phyloP scores from a whole-genome alignment of 2,329 filamentous ascomycete species.

The Dothistroma pini region DNA sequence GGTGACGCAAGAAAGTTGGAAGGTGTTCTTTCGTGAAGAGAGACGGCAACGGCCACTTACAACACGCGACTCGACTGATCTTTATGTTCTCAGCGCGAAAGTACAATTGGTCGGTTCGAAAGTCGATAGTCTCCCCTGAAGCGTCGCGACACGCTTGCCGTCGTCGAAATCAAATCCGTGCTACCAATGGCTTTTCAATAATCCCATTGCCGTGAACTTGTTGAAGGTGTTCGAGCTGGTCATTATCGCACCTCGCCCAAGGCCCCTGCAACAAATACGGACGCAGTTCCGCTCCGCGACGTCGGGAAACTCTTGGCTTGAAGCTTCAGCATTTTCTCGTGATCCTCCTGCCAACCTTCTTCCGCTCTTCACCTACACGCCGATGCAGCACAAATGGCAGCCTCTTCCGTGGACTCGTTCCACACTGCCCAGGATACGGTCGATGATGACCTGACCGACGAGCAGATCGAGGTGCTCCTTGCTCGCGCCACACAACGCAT shows the following conservation, averaged over 20 bases:
- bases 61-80: background rate
- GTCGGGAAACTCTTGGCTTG: background rate
- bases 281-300: background rate
- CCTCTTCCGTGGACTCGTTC: slow-evolving; percentile 13
- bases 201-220: background rate
- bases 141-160: background rate
- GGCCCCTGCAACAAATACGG: background rate
- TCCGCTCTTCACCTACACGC: background rate
- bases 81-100: background rate
- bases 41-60: background rate
- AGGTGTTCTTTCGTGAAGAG: background rate
- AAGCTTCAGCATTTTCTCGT: slow-evolving; percentile 1
- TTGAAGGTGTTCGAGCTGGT: background rate
- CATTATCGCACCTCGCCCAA: background rate
- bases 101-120: background rate
- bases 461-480: slow-evolving; percentile 61
- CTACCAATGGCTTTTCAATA: background rate
- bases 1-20: background rate
- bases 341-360: background rate
- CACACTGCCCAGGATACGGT: slow-evolving; percentile 8
- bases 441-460: slow-evolving; percentile 50
- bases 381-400: slow-evolving; percentile 6
- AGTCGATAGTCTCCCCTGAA: background rate
- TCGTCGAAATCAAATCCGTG: background rate
- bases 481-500: slow-evolving; percentile 60